Percentiles rank a stretch among this genome's conserved stretches.
Conservation (phyloP, 768 basidiomycete genomes). For the Leccinum disarticulatum region DNA sequence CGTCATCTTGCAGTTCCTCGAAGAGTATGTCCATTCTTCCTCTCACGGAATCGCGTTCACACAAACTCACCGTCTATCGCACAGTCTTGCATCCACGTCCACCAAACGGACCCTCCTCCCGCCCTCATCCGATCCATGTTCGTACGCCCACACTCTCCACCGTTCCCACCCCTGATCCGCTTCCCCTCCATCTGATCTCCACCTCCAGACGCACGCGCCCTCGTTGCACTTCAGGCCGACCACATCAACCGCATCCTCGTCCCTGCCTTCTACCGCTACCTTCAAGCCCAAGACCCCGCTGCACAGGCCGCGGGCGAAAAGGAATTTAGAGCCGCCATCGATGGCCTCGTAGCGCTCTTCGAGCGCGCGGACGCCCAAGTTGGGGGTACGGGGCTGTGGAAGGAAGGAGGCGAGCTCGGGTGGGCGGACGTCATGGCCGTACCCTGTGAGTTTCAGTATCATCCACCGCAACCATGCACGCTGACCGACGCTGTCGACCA, state of each 20-base stretch:
- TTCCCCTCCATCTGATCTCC: not conserved
- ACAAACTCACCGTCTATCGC: not conserved
- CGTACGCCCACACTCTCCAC: constrained; percentile 14
- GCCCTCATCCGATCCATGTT: constrained; percentile 57
- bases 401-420: constrained; percentile 54
- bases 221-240: constrained; percentile 67
- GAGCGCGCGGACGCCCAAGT: constrained; percentile 51
- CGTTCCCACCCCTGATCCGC: not conserved
- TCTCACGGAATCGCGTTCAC: not conserved
- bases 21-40: constrained; percentile 52
- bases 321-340: constrained; percentile 55
- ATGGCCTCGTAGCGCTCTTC: constrained; percentile 51
- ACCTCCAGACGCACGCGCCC: constrained; percentile 60
- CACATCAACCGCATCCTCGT: constrained; percentile 63
- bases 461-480: not conserved
- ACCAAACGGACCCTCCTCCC: constrained; percentile 58
- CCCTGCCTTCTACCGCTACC: constrained; percentile 71
- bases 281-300: constrained; percentile 62
- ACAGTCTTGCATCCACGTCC: constrained; percentile 50
- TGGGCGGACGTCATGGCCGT: constrained; percentile 67
- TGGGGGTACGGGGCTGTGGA: constrained; percentile 58
- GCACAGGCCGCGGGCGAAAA: constrained; percentile 52
- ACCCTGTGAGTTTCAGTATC: constrained; percentile 51
- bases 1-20: constrained; percentile 74
- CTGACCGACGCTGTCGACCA: not conserved